Evolutionary conservation across 2,329 filamentous ascomycete species (phyloP), one percentile per base, ranked within the genome.

Genomic region (Talaromyces islandicus): DNA sequence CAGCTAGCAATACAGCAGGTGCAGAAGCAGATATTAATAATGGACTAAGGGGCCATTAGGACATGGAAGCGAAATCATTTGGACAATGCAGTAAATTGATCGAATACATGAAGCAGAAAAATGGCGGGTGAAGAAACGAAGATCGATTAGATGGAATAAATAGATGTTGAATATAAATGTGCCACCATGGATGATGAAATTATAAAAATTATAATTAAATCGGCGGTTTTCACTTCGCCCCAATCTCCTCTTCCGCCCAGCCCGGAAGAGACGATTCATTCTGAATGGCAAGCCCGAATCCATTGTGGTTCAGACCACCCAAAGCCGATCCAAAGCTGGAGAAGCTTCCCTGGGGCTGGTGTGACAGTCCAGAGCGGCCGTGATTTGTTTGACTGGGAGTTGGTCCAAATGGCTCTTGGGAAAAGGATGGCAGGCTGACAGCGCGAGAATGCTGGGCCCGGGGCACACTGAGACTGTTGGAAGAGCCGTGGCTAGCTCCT

Each of bases 401-500:
- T 25, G 78, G 77, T 11, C 77, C 79, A 67, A 84, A 83, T 12
- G 81, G 77, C 51, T 84, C 83, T 64, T 87, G 83, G 2, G 83
- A 84, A 71, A 88, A 88, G 6, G 84, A 85, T 0, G 94, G 94
- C 69, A 99, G 80, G 72, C 92, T 96, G 62, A 97, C 91, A 35
- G 94, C 92, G 41, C 94, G 88, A 70, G 86, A 93, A 70, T 89
- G 86, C 64, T 83, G 82, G 50, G 82, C 81, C 60, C 83, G 81
- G 51, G 79, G 80, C 59, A 79, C 77, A 58, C 77, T 83, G 58
- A 85, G 71, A 65, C 73, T 78, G 62, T 74, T 77, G 48, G 56
- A 54, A 60, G 85, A 87, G 56, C 85, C 85, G 41, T 95, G 83
- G 7, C 90, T 89, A 50, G 89, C 88, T 62, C 92, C 88, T 1